Percentiles rank a stretch among this genome's conserved stretches.
Evolutionary conservation across 2,329 filamentous ascomycete species (phyloP).

Genomic region (Cladophialophora psammophila): DNA sequence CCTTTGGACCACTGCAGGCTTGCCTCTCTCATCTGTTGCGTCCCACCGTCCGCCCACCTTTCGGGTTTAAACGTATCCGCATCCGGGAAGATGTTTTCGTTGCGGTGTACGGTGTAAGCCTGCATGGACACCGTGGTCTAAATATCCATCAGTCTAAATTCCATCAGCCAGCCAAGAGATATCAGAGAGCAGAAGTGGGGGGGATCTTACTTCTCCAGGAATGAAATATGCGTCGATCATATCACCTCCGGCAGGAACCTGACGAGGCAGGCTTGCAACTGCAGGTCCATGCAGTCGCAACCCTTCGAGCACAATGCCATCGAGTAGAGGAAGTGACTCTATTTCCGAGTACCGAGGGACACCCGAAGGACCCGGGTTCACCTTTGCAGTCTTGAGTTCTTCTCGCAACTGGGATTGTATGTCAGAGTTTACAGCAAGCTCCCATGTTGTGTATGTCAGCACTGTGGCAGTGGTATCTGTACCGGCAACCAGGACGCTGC

Average conservation of each 20-base stretch:
- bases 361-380: not conserved
- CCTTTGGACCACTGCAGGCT: conserved; percentile 20
- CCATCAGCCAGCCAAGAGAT: too few relatives aligned
- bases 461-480: conserved; percentile 19
- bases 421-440: not conserved
- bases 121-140: conserved; percentile 16
- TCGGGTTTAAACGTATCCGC: conserved; percentile 25
- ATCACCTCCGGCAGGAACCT: conserved; percentile 1
- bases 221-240: conserved; percentile 11
- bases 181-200: not conserved
- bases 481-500: conserved; percentile 14
- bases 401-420: conserved; percentile 4
- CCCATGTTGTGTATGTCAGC: conserved; percentile 16
- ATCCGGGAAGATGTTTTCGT: conserved; percentile 21
- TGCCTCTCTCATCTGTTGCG: conserved; percentile 17
- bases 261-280: conserved; percentile 11
- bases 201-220: conserved; percentile 12
- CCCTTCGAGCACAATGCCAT: conserved; percentile 12
- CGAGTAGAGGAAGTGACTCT: conserved; percentile 11
- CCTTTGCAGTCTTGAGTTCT: conserved; percentile 3
- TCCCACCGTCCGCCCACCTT: conserved; percentile 23
- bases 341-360: conserved; percentile 11
- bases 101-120: conserved; percentile 19
- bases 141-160: not conserved
- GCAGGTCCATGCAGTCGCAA: conserved; percentile 14